Base-by-base conservation (phyloP, 2,329 filamentous ascomycete species). In the Colletotrichum cordylinicola region DNA sequence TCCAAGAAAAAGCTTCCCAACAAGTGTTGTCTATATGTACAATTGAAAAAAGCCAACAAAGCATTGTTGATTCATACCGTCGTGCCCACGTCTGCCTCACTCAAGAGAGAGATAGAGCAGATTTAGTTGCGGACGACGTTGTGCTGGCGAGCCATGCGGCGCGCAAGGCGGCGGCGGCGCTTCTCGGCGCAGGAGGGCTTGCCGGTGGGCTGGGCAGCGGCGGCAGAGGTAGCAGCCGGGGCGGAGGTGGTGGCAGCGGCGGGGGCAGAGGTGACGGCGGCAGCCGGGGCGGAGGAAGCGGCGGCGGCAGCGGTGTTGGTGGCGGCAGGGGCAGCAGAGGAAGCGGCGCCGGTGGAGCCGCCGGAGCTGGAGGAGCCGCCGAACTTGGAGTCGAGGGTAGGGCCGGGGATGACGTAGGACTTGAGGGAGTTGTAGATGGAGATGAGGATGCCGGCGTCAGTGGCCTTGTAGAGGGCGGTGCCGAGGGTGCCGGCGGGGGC, bases 391-490 rank as follows among this genome's bases (percentile, higher is more conserved):
- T 33, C 35, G 67, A 60, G 24, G 78, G 62, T 67, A 16, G 83
- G 83, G 3, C 83, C 83, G 8, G 83, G 83, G n/a, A 84, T 83
- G 18, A 78, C 70, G 78, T 84, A 84, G 61, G 75, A 78, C 48
- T 64, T 71, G 68, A 82, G 82, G 13, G 75, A 24, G 55, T 71
- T 69, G 79, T 84, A 85, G 64, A 85, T 80, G 80, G 83, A 84
- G 79, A 85, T 82, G 7, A 81, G 79, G 60, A 85, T 82, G 35
- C 83, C 83, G 16, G 84, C 79, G 68, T 86, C 84, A 5, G 75
- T 65, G 18, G 81, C 73, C 5, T 79, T 82, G 80, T 87, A 87
- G 71, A 85, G 83, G 35, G 80, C 80, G 4, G 83, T 85, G 16
- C 83, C 84, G 48, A 81, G 80, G 67, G 84, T 81, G 10, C 82